These are phyloP conservation scores for Suhomyces xylopsoci DNA, from an alignment of 805 yeast species.

Conservation along the genomic window DNA sequence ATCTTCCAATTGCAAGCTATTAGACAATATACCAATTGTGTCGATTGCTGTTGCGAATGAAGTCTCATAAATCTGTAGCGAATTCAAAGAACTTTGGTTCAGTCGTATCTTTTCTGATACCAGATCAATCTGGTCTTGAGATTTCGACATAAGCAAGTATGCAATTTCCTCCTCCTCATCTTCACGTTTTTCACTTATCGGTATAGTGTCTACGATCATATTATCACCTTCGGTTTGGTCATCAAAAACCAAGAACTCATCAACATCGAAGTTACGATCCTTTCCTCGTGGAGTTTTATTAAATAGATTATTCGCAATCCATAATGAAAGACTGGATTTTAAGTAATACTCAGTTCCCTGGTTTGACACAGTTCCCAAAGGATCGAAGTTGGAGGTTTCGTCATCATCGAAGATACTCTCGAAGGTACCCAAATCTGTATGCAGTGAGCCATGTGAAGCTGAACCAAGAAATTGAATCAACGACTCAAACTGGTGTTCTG, in stretches of 20 bases:
- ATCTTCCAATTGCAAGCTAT: conserved; percentile 21
- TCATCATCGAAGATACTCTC: conserved; percentile 15
- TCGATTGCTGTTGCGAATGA: conserved; percentile 43
- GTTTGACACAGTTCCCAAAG: not conserved
- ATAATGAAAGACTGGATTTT: conserved; percentile 20
- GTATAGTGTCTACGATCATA: not conserved
- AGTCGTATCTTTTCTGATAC: conserved; percentile 14
- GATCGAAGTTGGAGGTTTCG: not conserved
- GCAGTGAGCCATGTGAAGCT: not conserved
- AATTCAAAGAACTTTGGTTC: conserved; percentile 3
- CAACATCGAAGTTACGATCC: conserved; percentile 24
- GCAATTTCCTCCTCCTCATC: conserved; percentile 22
- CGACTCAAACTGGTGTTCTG: conserved; percentile 19
- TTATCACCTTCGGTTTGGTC: conserved; percentile 11
- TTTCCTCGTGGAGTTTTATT: not conserved
- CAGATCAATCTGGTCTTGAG: conserved; percentile 43
- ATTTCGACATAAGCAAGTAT: conserved; percentile 29
- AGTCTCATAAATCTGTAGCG: conserved; percentile 16
- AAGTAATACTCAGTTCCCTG: not conserved
- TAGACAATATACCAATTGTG: conserved; percentile 36
- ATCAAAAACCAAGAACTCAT: conserved; percentile 18
- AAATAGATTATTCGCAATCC: conserved; percentile 28
- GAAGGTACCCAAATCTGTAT: conserved; percentile 5
- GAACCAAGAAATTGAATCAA: conserved; percentile 5
- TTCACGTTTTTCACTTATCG: not conserved